These are phyloP conservation scores for Suhomyces yuchorum DNA, from an alignment of 1,139 yeast species.

Conservation along the genomic window DNA sequence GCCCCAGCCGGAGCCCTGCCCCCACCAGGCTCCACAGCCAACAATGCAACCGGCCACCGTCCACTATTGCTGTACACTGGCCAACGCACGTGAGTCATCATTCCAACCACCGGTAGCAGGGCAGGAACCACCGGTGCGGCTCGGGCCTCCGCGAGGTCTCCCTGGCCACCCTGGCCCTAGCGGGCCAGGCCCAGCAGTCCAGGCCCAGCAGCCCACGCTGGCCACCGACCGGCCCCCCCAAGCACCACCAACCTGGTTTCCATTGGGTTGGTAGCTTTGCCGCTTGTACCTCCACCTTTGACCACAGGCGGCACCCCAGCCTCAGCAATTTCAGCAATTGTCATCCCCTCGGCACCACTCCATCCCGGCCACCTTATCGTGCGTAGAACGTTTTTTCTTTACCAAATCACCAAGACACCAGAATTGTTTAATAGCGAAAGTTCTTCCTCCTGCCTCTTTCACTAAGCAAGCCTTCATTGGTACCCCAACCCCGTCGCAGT, in stretches of 20 bases:
- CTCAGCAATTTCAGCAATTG: background rate
- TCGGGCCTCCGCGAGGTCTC: background rate
- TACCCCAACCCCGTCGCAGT: background rate
- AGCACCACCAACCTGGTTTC: no score
- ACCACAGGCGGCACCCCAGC: no score
- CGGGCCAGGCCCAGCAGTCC: no score
- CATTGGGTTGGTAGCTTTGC: no score
- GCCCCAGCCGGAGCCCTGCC: no score
- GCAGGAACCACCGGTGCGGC: background rate
- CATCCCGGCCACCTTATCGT: slow-evolving; percentile 6
- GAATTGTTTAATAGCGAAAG: background rate
- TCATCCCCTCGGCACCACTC: background rate
- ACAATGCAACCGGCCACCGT: no score
- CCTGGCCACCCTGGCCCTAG: background rate
- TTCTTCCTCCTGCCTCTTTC: background rate
- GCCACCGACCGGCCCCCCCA: no score
- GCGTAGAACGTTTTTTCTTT: slow-evolving; percentile 8
- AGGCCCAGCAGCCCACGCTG: no score
- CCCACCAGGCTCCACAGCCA: no score
- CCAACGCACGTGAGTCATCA: no score
- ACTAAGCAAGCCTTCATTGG: background rate
- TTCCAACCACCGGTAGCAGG: background rate
- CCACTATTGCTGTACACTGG: no score
- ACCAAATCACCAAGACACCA: slow-evolving; percentile 3
- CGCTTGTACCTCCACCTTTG: no score